Conservation (phyloP, 78 protist genomes). For the slime mould (Dictyostelium discoideum) region dicty_2.7 NC_007090.3:2257501-2258000, state of each 20-base stretch:
- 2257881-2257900: not conserved
- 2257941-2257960: not conserved
- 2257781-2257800: not conserved
- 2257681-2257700: not conserved
- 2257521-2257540: not conserved
- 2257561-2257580: not conserved
- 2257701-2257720: not conserved
- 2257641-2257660: conserved; percentile 12
- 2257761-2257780: not conserved
- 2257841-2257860: not conserved
- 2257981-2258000: conserved; percentile 5
- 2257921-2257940: not conserved
- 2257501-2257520: not conserved
- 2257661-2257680: conserved; percentile 22
- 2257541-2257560: not conserved
- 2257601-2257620: conserved; percentile 11
- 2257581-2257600: not conserved
- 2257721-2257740: not conserved
- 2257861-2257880: not conserved
- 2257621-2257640: conserved; percentile 44
- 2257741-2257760: not conserved
- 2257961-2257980: not conserved
- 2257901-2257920: not conserved
- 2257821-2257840: not conserved
- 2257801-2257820: not conserved